Percentiles rank a stretch among this genome's conserved stretches.
Conservation (phyloP, 1,139 yeast genomes). For the Saccharomyces hybrid region DNA sequence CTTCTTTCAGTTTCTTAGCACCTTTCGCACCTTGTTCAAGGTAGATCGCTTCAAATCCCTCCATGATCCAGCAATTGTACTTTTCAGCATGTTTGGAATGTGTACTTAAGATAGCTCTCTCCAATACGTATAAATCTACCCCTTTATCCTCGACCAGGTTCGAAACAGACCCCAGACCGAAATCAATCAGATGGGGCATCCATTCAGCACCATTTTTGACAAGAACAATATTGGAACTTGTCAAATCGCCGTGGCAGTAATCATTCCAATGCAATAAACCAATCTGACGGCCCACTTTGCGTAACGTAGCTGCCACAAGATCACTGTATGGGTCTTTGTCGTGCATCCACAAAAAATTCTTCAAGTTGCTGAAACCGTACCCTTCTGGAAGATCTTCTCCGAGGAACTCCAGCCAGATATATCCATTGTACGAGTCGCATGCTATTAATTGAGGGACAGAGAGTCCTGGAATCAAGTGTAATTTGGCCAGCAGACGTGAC, state of each 20-base stretch:
- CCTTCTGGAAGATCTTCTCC: conserved; percentile 47
- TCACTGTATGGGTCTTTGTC: conserved; percentile 37
- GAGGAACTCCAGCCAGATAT: conserved; percentile 82
- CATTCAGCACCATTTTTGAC: conserved; percentile 25
- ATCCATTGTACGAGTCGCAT: conserved; percentile 68
- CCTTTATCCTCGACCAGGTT: conserved; percentile 85
- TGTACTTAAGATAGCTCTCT: conserved; percentile 83
- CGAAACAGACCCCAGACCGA: conserved; percentile 76
- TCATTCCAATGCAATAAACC: conserved; percentile 70
- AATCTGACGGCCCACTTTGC: conserved; percentile 57
- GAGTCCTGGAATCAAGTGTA: conserved; percentile 46
- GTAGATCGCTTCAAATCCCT: conserved; percentile 57
- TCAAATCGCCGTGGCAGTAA: conserved; percentile 89
- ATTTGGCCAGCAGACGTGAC: conserved; percentile 63
- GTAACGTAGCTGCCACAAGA: conserved; percentile 39
- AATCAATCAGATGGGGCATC: conserved; percentile 71
- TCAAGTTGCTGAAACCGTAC: conserved; percentile 47
- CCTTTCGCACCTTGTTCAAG: conserved; percentile 32
- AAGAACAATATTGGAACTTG: conserved; percentile 78
- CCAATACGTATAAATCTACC: conserved; percentile 88
- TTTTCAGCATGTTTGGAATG: conserved; percentile 66
- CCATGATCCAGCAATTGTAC: conserved; percentile 64
- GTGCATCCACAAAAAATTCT: conserved; percentile 63
- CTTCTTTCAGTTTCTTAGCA: conserved; percentile 45
- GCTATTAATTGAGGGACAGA: conserved; percentile 63